These are phyloP conservation scores for Secale cereale DNA, from an alignment of 176 grass and related monocot genomes.

Conservation along the genomic window DNA sequence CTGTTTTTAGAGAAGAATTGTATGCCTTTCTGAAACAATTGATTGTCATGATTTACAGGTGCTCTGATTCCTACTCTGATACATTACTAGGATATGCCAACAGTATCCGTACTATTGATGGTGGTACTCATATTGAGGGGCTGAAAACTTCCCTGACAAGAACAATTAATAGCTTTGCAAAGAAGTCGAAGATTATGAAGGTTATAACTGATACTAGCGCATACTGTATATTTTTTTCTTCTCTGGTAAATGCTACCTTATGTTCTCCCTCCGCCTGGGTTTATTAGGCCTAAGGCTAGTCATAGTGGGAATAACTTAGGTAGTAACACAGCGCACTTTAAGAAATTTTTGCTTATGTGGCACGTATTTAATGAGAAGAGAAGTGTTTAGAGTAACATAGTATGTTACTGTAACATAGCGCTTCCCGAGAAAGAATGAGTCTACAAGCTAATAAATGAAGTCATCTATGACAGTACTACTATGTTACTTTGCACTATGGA, in stretches of 20 bases:
- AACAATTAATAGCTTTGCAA: conserved; percentile 85
- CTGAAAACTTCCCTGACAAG: conserved; percentile 86
- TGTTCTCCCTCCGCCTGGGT: too few species aligned
- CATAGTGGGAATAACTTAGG: too few species aligned
- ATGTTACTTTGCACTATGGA: too few species aligned
- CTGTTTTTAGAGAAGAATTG: neutral
- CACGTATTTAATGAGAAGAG: too few species aligned
- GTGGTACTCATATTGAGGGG: conserved; percentile 97
- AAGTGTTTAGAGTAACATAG: too few species aligned
- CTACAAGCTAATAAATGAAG: too few species aligned
- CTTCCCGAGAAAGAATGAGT: too few species aligned
- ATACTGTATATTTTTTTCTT: conserved; percentile 13
- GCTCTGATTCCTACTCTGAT: conserved; percentile 92
- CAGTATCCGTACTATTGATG: conserved; percentile 96
- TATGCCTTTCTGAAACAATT: conserved; percentile 20
- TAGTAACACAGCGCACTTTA: too few species aligned
- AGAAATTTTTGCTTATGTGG: too few species aligned
- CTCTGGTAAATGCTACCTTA: neutral
- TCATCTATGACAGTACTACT: too few species aligned
- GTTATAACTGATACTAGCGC: conserved; percentile 51
- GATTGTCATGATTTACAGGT: conserved; percentile 58
- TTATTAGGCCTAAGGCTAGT: too few species aligned
- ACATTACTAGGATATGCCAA: conserved; percentile 95
- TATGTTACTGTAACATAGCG: too few species aligned
- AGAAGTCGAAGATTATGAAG: conserved; percentile 88